Evolutionary conservation across 306 rosid genomes (phyloP).

Genomic region (Vicia villosa): DNA sequence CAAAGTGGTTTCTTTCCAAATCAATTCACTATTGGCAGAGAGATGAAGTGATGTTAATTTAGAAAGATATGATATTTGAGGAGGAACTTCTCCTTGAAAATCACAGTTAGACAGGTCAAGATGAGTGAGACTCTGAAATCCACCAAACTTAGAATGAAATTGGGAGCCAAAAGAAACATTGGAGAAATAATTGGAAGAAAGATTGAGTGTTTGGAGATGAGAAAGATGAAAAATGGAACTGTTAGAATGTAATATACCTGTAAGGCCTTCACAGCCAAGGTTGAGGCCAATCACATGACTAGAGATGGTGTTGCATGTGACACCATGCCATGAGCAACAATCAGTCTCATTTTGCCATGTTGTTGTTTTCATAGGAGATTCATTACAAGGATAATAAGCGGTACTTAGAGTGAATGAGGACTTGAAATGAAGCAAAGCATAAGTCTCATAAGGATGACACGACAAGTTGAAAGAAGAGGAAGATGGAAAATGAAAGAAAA

Average conservation of each 20-base stretch:
- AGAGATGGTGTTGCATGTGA: not conserved
- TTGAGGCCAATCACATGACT: constrained; percentile 30
- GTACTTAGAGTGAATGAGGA: not conserved
- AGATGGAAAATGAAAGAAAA: not conserved
- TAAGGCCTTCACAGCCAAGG: constrained; percentile 7
- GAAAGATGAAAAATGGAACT: not conserved
- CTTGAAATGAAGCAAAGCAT: not conserved
- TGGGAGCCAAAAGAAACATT: not conserved
- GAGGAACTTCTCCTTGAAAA: not conserved
- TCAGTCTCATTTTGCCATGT: constrained; percentile 26
- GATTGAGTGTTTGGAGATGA: constrained; percentile 25
- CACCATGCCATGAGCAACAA: constrained; percentile 41
- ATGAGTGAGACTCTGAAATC: not conserved
- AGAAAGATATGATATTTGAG: constrained; percentile 11
- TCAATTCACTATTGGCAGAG: not conserved
- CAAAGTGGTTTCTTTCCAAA: constrained; percentile 3
- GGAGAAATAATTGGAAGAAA: not conserved
- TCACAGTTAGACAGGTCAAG: not conserved
- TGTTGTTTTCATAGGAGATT: not conserved
- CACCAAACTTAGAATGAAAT: constrained; percentile 1
- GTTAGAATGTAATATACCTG: not conserved
- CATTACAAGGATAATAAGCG: not conserved
- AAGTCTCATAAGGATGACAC: not conserved
- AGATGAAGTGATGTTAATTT: constrained; percentile 1
- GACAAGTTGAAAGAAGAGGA: too few relatives aligned